A percentile compares a stretch with the other conserved stretches of the same genome.
Conservation (phyloP, 495 filamentous ascomycete species). For the Tuber melanosporum region DNA sequence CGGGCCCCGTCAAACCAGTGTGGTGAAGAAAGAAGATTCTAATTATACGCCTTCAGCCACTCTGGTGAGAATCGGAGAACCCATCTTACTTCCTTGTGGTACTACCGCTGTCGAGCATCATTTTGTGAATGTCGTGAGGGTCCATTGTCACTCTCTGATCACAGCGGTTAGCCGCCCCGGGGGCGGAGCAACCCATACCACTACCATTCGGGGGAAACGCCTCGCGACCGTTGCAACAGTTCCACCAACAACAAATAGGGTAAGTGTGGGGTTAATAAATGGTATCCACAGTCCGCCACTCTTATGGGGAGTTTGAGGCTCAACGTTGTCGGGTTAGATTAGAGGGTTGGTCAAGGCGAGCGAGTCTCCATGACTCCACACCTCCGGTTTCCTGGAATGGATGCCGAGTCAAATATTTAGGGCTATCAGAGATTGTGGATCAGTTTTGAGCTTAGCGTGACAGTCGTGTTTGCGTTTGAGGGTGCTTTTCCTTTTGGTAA, state of each 20-base stretch:
- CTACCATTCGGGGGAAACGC: background rate
- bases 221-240: slow-evolving; percentile 1
- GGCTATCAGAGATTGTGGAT: background rate
- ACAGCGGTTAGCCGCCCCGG: background rate
- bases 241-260: background rate
- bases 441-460: background rate
- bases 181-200: background rate
- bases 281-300: background rate
- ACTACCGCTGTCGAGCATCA: background rate
- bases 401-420: background rate
- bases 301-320: background rate
- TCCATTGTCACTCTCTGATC: background rate
- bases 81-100: background rate
- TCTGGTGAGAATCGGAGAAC: background rate
- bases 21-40: background rate
- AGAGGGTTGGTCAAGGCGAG: background rate
- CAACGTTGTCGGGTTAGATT: background rate
- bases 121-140: background rate
- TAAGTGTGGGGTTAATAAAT: background rate
- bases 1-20: background rate
- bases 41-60: background rate
- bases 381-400: background rate
- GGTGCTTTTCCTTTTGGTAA: background rate
- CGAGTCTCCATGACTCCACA: background rate
- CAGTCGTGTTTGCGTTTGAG: background rate